Percentiles rank a stretch among this genome's conserved stretches.
Evolutionary conservation across 1,284 basidiomycete genomes (phyloP).

Genomic region (Pseudozyma tsukubaensis): DNA sequence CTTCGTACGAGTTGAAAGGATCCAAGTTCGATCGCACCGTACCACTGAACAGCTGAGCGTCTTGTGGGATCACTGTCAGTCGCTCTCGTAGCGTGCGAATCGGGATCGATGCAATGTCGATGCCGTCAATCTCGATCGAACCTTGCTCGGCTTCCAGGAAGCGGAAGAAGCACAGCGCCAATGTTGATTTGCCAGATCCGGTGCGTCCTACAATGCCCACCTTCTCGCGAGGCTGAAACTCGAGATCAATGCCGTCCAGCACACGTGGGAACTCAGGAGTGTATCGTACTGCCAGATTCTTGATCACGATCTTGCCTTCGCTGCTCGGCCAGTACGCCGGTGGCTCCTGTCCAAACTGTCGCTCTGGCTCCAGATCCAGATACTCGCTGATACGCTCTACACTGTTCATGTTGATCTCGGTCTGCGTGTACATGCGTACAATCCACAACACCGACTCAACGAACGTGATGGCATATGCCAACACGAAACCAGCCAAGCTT

Average conservation of each 20-base stretch:
- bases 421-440: conserved; percentile 61
- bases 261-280: conserved; percentile 66
- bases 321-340: conserved; percentile 68
- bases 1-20: conserved; percentile 80
- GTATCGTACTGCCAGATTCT: conserved; percentile 66
- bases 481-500: conserved; percentile 62
- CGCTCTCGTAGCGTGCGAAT: conserved; percentile 84
- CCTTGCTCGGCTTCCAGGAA: conserved; percentile 87
- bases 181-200: conserved; percentile 85
- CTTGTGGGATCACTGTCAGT: conserved; percentile 90
- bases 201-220: conserved; percentile 74
- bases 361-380: conserved; percentile 59
- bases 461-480: conserved; percentile 67
- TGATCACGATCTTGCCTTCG: conserved; percentile 62
- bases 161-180: conserved; percentile 93
- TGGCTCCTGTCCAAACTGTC: conserved; percentile 56
- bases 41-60: conserved; percentile 72
- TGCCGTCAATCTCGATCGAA: conserved; percentile 84
- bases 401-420: conserved; percentile 69
- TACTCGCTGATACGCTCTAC: conserved; percentile 69
- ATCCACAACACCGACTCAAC: conserved; percentile 76
- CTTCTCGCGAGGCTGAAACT: conserved; percentile 65
- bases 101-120: conserved; percentile 88
- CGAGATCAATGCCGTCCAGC: conserved; percentile 62
- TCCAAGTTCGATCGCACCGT: conserved; percentile 69